A percentile compares a stretch with the other conserved stretches of the same genome.
phyloP scores from a whole-genome alignment of 805 yeast species.

The Ogataea nonfermentans region DNA sequence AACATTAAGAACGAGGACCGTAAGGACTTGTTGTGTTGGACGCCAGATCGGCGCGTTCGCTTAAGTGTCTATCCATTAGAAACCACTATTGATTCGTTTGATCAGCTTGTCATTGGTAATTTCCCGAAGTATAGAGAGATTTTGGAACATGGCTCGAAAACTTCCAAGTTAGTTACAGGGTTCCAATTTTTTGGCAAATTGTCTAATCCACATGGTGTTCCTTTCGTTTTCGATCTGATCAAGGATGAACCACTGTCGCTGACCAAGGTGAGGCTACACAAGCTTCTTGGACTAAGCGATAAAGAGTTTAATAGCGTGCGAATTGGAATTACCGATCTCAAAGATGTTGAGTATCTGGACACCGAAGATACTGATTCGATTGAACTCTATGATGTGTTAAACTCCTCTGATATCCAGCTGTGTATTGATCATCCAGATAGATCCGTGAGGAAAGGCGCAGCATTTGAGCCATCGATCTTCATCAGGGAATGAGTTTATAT shows the following conservation, averaged over 20 bases:
- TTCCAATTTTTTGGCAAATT: conserved; percentile 75
- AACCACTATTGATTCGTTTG: conserved; percentile 39
- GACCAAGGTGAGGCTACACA: conserved; percentile 66
- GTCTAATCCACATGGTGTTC: conserved; percentile 70
- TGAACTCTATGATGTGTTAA: conserved; percentile 53
- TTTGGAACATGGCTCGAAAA: conserved; percentile 16
- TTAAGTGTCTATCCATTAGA: conserved; percentile 34
- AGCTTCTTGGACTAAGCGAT: conserved; percentile 69
- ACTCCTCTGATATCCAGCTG: conserved; percentile 36
- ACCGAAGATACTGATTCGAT: conserved; percentile 54
- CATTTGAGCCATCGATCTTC: conserved; percentile 57
- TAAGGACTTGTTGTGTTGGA: conserved; percentile 56
- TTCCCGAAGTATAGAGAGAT: conserved; percentile 37
- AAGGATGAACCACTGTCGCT: conserved; percentile 64
- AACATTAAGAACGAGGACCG: conserved; percentile 48
- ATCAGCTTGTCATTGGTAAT: conserved; percentile 46
- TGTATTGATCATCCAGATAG: conserved; percentile 91
- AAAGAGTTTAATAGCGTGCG: conserved; percentile 77
- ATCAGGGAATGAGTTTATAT: conserved; percentile 38
- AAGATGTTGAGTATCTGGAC: conserved; percentile 37
- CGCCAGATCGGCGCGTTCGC: conserved; percentile 36
- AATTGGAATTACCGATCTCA: conserved; percentile 52
- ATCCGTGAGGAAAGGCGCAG: conserved; percentile 51
- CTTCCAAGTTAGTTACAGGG: conserved; percentile 55
- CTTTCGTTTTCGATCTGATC: conserved; percentile 72